A percentile compares a stretch with the other conserved stretches of the same genome.
phyloP scores from a whole-genome alignment of 768 basidiomycete genomes.

The Saitozyma sp. region DNA sequence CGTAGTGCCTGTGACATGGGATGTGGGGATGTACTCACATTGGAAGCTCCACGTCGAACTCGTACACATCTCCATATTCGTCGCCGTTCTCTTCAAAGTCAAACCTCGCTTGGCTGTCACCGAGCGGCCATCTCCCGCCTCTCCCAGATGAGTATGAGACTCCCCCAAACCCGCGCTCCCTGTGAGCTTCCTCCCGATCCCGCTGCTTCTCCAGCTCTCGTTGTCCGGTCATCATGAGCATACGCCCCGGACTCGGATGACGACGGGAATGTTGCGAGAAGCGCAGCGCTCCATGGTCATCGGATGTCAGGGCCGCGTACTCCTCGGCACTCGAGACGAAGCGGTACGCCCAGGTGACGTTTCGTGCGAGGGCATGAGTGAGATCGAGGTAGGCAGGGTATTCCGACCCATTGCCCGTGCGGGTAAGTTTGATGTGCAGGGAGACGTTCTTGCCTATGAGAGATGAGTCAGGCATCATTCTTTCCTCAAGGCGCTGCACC shows the following conservation, averaged over 20 bases:
- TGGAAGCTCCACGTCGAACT: background rate
- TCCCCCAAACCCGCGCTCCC: background rate
- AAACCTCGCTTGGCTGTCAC: background rate
- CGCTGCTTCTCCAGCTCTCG: slow-evolving; percentile 9
- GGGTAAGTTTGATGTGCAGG: slow-evolving; percentile 18
- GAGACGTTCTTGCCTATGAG: slow-evolving; percentile 20
- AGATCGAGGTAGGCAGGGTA: slow-evolving; percentile 22
- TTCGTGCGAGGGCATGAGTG: background rate
- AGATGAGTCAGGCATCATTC: background rate
- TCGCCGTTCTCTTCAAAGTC: slow-evolving; percentile 10
- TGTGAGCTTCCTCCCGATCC: background rate
- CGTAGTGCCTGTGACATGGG: too few species aligned
- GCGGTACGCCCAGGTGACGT: slow-evolving; percentile 15
- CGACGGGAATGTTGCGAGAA: background rate
- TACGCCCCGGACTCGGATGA: background rate
- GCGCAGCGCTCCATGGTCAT: background rate
- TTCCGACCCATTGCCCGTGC: slow-evolving; percentile 25
- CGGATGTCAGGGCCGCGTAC: background rate
- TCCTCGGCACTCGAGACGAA: slow-evolving; percentile 8
- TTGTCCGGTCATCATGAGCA: slow-evolving; percentile 5
- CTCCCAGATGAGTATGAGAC: background rate
- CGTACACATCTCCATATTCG: background rate
- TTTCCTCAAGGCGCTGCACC: background rate
- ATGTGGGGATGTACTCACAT: background rate
- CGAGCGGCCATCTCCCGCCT: background rate